These are phyloP conservation scores for Euphrasia arctica DNA, from an alignment of 305 asterid genomes.

Conservation along the genomic window DNA sequence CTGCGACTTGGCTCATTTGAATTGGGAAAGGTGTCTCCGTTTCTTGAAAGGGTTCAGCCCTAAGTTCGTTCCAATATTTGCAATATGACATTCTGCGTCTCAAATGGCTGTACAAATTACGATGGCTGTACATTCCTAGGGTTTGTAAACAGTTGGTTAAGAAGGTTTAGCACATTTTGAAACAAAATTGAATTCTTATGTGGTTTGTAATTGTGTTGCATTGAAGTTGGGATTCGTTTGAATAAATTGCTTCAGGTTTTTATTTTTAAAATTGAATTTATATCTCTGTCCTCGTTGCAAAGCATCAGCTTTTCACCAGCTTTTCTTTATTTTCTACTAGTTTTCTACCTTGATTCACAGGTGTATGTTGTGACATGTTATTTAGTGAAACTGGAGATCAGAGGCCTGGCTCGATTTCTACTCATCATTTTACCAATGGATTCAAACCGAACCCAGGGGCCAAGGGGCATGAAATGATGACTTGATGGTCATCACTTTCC, in stretches of 20 bases:
- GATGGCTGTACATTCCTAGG: constrained; percentile 19
- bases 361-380: no score
- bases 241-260: constrained; percentile 26
- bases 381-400: no score
- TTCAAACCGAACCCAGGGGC: no score
- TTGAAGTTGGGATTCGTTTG: constrained; percentile 29
- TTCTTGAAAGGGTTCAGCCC: constrained; percentile 23
- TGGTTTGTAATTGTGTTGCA: constrained; percentile 27
- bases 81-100: constrained; percentile 33
- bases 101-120: constrained; percentile 45
- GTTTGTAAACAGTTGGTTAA: constrained; percentile 28
- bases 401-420: no score
- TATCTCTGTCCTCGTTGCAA: no score
- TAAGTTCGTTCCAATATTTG: constrained; percentile 32
- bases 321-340: no score
- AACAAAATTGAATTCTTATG: constrained; percentile 27
- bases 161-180: constrained; percentile 24
- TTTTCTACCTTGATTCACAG: no score
- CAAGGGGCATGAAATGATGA: no score
- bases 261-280: neutral
- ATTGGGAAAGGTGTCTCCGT: constrained; percentile 23
- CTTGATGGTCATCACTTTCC: no score
- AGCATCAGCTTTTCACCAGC: no score
- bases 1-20: constrained; percentile 20
- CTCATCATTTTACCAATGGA: no score